Conservation (phyloP, 1,284 basidiomycete species). For the Puccinia horiana region DNA sequence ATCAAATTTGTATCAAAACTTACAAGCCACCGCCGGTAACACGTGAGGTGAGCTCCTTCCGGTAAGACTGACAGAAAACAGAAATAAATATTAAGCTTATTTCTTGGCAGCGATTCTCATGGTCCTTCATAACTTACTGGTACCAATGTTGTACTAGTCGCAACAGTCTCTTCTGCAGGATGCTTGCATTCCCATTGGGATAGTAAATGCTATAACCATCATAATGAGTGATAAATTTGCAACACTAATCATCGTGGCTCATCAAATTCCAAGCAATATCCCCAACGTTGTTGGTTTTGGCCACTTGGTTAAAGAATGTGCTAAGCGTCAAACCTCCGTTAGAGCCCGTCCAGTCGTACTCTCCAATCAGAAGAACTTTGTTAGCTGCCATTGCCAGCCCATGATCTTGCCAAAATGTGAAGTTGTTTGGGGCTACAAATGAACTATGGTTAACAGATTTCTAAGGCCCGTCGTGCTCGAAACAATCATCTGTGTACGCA, state of each 20-base stretch:
- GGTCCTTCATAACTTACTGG: slow-evolving; percentile 11
- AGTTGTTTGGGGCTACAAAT: slow-evolving; percentile 34
- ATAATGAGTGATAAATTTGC: slow-evolving; percentile 50
- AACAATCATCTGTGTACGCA: background rate
- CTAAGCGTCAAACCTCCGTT: slow-evolving; percentile 39
- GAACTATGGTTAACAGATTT: background rate
- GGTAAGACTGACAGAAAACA: slow-evolving; percentile 10
- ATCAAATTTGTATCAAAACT: background rate
- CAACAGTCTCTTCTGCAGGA: slow-evolving; percentile 37
- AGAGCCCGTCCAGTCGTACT: slow-evolving; percentile 47
- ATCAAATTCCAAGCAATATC: slow-evolving; percentile 47
- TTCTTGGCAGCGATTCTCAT: background rate
- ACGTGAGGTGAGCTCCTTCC: slow-evolving; percentile 33
- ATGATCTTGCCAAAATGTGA: slow-evolving; percentile 35
- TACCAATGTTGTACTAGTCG: slow-evolving; percentile 51
- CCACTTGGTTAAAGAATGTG: slow-evolving; percentile 31
- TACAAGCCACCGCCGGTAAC: slow-evolving; percentile 40
- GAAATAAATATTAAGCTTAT: background rate
- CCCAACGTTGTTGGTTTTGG: slow-evolving; percentile 29
- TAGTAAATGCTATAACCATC: slow-evolving; percentile 54
- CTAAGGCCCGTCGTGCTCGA: background rate
- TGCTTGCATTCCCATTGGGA: slow-evolving; percentile 52
- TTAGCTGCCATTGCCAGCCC: background rate
- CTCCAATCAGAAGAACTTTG: slow-evolving; percentile 43
- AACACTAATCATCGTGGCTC: slow-evolving; percentile 37